Evolutionary conservation across 1,139 yeast species (phyloP).

Genomic region (Pichia sp.): DNA sequence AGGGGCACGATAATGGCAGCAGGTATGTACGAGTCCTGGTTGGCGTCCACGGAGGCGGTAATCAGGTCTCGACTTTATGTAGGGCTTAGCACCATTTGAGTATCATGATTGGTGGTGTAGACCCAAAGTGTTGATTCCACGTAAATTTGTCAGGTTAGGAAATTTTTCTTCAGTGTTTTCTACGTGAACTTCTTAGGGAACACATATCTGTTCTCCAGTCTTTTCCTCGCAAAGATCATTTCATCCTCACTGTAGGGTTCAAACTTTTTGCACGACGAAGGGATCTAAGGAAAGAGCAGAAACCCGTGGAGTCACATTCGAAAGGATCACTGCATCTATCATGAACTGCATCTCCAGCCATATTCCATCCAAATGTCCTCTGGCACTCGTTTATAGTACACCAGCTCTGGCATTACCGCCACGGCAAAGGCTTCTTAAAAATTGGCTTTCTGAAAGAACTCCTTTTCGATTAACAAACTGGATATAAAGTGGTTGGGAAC

Average conservation of each 20-base stretch:
- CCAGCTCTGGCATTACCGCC: constrained; percentile 26
- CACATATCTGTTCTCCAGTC: constrained; percentile 42
- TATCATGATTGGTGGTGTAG: constrained; percentile 21
- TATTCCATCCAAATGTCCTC: constrained; percentile 31
- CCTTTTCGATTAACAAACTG: constrained; percentile 44
- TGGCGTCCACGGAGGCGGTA: constrained; percentile 15
- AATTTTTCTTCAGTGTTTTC: constrained; percentile 27
- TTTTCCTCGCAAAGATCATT: constrained; percentile 54
- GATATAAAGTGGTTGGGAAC: constrained; percentile 38
- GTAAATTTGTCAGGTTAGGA: constrained; percentile 46
- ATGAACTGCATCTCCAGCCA: constrained; percentile 70
- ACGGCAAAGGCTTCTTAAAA: constrained; percentile 37
- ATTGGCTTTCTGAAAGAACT: constrained; percentile 47
- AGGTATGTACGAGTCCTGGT: constrained; percentile 18
- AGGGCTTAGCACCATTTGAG: constrained; percentile 15
- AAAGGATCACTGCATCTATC: constrained; percentile 55
- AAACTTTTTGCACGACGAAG: constrained; percentile 44
- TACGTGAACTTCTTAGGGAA: constrained; percentile 16
- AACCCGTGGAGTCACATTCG: constrained; percentile 60
- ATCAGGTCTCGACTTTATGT: constrained; percentile 16
- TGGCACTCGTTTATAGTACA: constrained; percentile 29
- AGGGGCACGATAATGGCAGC: constrained; percentile 17
- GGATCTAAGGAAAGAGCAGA: constrained; percentile 65
- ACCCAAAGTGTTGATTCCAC: constrained; percentile 32
- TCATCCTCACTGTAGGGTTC: constrained; percentile 54